Base-by-base conservation (phyloP, 306 rosid genomes). In the Castanea mollissima region DNA sequence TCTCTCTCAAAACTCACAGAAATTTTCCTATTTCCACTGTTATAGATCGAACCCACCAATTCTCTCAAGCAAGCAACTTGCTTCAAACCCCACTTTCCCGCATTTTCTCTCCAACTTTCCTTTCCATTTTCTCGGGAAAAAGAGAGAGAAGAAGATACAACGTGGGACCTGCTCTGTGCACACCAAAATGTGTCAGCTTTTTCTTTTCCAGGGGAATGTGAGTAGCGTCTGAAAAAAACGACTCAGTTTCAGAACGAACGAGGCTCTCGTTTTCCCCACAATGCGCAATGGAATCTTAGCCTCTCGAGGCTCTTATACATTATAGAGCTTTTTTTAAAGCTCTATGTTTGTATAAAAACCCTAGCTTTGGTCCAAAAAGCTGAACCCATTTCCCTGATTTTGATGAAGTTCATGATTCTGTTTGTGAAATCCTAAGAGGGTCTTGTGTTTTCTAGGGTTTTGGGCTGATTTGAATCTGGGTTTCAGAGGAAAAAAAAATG, bases 271-370 rank as follows among this genome's bases (percentile, higher is more conserved):
- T 86, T 81, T 86, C 85, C 87, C 84, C 74, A 64, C 88, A 63
- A 88, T 83, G 93, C 86, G 57, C 69, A 82, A 80, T 78, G 85
- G 86, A 90, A 85, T 90, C 87, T 82, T 79, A 69, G 76, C 69
- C 81, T 81, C 85, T 85, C 85, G 83, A 80, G 90, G 83, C 76
- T 84, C 75, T 83, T 73, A n/a, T 63, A 23, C 74, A 65, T 59
- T 64, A 70, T 57, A 82, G 57, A 55, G 76, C 73, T 27, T 69
- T 74, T 85, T 63, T 35, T 74, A 11, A 49, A 3, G 54, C 31
- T 16, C 6, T 13, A n/a, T 34, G 12, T 34, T 80, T 77, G 76
- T 35, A 32, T 79, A 73, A 83, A 83, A 90, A 91, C 89, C 88
- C 93, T 84, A 83, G 77, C 84, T 79, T 84, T 85, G 75, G 78